These are phyloP conservation scores for Fennellomyces sp. DNA, from an alignment of 371 early-diverging fungal genomes.

Conservation along the genomic window DNA sequence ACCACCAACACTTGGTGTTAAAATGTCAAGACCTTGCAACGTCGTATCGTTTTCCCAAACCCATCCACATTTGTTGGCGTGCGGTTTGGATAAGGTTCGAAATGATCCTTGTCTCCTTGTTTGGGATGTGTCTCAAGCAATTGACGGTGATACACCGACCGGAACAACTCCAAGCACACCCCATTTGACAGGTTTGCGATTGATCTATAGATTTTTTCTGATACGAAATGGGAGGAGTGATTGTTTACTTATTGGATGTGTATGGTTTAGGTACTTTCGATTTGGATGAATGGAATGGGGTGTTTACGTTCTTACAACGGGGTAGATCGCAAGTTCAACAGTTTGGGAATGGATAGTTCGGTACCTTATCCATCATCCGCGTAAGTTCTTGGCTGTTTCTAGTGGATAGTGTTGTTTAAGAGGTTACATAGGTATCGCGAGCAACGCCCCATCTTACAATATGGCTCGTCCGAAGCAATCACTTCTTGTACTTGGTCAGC, in stretches of 20 bases:
- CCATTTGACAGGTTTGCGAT: not conserved
- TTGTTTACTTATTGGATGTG: too few species aligned
- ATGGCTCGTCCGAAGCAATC: constrained; percentile 74
- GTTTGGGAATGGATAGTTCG: not conserved
- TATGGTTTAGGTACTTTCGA: too few species aligned
- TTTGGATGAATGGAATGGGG: too few species aligned
- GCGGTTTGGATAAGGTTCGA: constrained; percentile 77
- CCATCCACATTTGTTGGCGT: constrained; percentile 63
- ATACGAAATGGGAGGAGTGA: too few species aligned
- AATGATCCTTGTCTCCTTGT: constrained; percentile 75
- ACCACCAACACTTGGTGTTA: constrained; percentile 57
- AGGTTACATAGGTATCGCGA: constrained; percentile 17
- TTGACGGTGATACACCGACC: constrained; percentile 39
- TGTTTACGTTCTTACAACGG: too few species aligned
- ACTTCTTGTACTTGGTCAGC: constrained; percentile 77
- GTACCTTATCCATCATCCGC: not conserved
- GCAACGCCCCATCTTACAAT: constrained; percentile 62
- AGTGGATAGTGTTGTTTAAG: not conserved
- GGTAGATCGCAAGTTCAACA: not conserved
- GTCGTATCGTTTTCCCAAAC: constrained; percentile 71
- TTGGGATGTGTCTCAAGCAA: constrained; percentile 73
- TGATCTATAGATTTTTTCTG: too few species aligned
- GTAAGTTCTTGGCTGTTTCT: not conserved
- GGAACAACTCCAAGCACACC: constrained; percentile 10
- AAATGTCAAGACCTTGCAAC: constrained; percentile 72